Evolutionary conservation across 495 filamentous ascomycete genomes (phyloP).

Genomic region (Bryoglossum gracile): DNA sequence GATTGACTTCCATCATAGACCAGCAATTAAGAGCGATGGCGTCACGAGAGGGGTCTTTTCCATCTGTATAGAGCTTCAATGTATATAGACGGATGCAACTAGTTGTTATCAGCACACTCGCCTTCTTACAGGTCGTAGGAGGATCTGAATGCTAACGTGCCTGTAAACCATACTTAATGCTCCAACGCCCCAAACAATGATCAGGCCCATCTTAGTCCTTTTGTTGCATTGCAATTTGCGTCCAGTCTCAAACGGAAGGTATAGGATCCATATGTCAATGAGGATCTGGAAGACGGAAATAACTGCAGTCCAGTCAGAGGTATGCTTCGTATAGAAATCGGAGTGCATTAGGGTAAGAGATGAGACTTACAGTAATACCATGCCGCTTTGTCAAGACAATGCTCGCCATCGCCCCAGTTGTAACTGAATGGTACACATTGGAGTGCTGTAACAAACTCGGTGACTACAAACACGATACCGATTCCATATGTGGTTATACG

Average conservation of each 20-base stretch:
- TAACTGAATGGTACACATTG: too few species aligned
- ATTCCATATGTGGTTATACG: too few species aligned
- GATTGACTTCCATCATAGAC: conserved; percentile 36
- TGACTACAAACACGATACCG: too few species aligned
- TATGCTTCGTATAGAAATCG: too few species aligned
- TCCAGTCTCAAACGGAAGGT: conserved; percentile 41
- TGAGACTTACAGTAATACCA: too few species aligned
- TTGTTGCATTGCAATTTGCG: conserved; percentile 35
- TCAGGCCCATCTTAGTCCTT: conserved; percentile 39
- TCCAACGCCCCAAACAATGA: conserved; percentile 43
- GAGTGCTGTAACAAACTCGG: too few species aligned
- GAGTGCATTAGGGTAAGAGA: too few species aligned
- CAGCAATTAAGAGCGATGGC: conserved; percentile 37
- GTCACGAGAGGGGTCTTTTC: conserved; percentile 32
- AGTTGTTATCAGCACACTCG: conserved; percentile 18
- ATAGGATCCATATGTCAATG: conserved; percentile 44
- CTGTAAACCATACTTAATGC: conserved; percentile 34
- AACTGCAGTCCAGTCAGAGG: too few species aligned
- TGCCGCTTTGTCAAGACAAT: too few species aligned
- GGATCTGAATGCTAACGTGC: neutral
- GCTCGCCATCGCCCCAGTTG: too few species aligned
- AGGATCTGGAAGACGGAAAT: conserved; percentile 45
- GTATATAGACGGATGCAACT: conserved; percentile 39
- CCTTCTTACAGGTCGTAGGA: too few species aligned
- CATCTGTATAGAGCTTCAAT: conserved; percentile 31